Evolutionary conservation across 2,329 filamentous ascomycete species (phyloP).

Genomic region (Scytalidium lignicola): DNA sequence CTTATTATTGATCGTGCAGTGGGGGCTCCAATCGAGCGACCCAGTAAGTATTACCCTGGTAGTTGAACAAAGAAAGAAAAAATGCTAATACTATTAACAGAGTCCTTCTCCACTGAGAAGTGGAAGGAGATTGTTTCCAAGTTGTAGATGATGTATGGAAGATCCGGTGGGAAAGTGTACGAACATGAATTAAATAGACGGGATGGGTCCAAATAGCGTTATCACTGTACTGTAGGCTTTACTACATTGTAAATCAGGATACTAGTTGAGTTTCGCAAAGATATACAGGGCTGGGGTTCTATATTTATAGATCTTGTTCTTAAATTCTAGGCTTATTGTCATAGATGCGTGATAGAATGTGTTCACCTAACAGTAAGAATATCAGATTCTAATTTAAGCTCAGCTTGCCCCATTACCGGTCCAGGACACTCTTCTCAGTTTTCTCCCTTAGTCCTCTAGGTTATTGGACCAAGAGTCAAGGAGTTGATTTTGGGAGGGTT

Average conservation of each 20-base stretch:
- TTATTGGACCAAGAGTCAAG: no score
- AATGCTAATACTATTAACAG: background rate
- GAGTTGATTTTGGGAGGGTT: no score
- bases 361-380: no score
- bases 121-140: constrained; percentile 92
- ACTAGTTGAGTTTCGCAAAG: background rate
- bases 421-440: no score
- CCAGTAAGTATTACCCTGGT: constrained; percentile 41
- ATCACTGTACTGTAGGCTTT: background rate
- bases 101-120: constrained; percentile 97
- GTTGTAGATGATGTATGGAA: constrained; percentile 56
- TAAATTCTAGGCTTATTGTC: no score
- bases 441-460: no score
- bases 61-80: background rate
- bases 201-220: constrained; percentile 5
- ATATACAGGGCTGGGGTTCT: background rate
- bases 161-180: constrained; percentile 13
- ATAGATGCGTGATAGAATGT: no score
- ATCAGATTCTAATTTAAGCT: no score
- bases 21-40: constrained; percentile 94
- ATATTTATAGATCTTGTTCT: background rate
- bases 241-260: background rate
- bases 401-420: no score
- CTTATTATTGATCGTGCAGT: constrained; percentile 99
- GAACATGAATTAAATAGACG: constrained; percentile 22